These are phyloP conservation scores for Wickerhamomyces strasburgensis DNA, from an alignment of 805 yeast species.

Conservation along the genomic window DNA sequence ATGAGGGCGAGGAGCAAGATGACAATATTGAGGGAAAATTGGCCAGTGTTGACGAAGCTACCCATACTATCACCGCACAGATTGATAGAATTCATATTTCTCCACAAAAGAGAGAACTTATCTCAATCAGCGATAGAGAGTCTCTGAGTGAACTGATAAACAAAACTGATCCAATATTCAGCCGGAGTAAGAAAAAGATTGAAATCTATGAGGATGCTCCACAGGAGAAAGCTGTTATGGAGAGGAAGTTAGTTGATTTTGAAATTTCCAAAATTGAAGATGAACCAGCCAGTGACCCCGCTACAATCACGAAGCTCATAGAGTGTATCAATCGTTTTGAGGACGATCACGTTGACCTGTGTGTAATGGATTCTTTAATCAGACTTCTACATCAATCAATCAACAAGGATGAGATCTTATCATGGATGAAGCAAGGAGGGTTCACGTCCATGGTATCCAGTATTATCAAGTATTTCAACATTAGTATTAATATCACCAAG, in stretches of 20 bases:
- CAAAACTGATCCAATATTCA: conserved; percentile 24
- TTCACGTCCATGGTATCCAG: conserved; percentile 10
- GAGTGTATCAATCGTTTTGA: conserved; percentile 9
- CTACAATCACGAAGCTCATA: conserved; percentile 10
- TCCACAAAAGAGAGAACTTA: conserved; percentile 15
- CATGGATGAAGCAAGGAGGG: conserved; percentile 20
- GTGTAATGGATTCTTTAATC: conserved; percentile 17
- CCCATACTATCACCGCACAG: conserved; percentile 17
- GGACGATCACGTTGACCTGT: conserved; percentile 10
- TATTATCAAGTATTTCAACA: conserved; percentile 18
- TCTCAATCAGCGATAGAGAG: conserved; percentile 6
- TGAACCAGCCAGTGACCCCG: conserved; percentile 4
- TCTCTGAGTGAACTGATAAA: conserved; percentile 18
- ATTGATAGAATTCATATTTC: conserved; percentile 23
- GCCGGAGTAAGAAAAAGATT: conserved; percentile 14
- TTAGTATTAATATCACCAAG: conserved; percentile 20
- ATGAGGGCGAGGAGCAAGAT: conserved; percentile 13
- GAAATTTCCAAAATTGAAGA: conserved; percentile 12
- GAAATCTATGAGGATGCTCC: conserved; percentile 22
- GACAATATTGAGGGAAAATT: conserved; percentile 4
- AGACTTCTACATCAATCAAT: conserved; percentile 15
- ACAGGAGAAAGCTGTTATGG: conserved; percentile 1
- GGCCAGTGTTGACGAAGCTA: conserved; percentile 18
- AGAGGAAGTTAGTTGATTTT: conserved; percentile 17
- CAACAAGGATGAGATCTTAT: conserved; percentile 6